Percentiles rank a stretch among this genome's conserved stretches.
Conservation (phyloP, 2,329 filamentous ascomycete genomes). For the Ophiostoma pallidulum region DNA sequence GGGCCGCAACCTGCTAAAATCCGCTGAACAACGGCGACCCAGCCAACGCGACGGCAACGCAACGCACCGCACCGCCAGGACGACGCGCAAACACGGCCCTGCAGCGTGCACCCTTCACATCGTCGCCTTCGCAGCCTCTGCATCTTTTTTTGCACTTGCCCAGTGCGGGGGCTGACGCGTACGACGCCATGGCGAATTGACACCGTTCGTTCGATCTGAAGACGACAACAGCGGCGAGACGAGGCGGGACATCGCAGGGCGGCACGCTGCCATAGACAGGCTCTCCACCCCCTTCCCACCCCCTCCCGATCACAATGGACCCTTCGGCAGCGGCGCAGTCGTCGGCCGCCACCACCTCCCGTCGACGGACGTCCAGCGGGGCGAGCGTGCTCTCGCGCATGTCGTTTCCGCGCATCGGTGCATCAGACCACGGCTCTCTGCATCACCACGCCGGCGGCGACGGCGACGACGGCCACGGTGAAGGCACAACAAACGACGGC, state of each 20-base stretch:
- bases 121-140: neutral
- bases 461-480: neutral
- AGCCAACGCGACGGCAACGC: neutral
- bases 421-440: neutral
- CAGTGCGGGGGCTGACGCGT: neutral
- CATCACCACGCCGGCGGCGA: slow-evolving; percentile 11
- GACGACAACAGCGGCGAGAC: slow-evolving; percentile 3
- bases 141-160: neutral
- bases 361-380: slow-evolving; percentile 3
- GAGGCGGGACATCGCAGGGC: too few relatives aligned
- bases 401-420: slow-evolving; percentile 3
- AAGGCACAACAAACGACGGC: too few relatives aligned
- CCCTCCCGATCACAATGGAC: neutral
- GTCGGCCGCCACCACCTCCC: neutral
- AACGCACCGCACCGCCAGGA: neutral
- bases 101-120: neutral
- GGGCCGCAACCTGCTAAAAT: too few relatives aligned
- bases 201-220: neutral
- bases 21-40: neutral
- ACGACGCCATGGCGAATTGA: slow-evolving; percentile 1
- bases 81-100: neutral
- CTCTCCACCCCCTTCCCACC: too few relatives aligned
- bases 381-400: slow-evolving; percentile 10
- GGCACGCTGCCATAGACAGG: neutral
- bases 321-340: neutral